Evolutionary conservation across 768 basidiomycete genomes (phyloP), one percentile per base, ranked within the genome.

Genomic region (Lyophyllum atratum): DNA sequence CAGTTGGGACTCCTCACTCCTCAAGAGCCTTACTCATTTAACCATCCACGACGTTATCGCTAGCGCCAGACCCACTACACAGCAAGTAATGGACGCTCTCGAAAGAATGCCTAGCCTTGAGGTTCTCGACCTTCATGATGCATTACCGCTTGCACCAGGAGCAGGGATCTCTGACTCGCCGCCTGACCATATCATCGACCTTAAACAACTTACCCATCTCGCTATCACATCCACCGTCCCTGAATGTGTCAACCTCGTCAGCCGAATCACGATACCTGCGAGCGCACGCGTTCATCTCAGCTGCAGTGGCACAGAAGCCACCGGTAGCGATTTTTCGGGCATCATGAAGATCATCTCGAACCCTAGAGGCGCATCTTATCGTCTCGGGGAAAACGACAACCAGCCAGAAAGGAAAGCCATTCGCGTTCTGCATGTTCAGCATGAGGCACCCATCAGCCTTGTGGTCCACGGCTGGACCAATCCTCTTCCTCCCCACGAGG

Each of bases 11-110:
- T 76, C 73, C 1, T 59, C 70, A 1, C 56, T 76, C 14, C 63
- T 81, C 24, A 54, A 54, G 40, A 68, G 68, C 49, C 70, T 82
- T 10, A 72, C 70, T n/a, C 65, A 69, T 49, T 68, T 81, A 26
- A 72, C 69, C 42, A 59, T 81, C 10, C 61, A 70, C 39, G 54
- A 72, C 55, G 60, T 74, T 7, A 55, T 67, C 22, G 15, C 29
- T 2, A 44, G 61, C 9, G 59, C 65, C 22, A 70, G 69, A 26
- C 74, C 75, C 1, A 64, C 71, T 7, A 66, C 68, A 28, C 54
- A 56, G 6, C 69, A 73, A 45, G 62, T 81, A 24, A 50, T 72
- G n/a, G 57, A 65, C 22, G 66, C 67, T 15, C 71, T 81, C 9
- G 49, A 66, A 17, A 61, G 64, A 47, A 74, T 75, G 72, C 74